Conservation (phyloP, 2,329 filamentous ascomycete genomes). For the Mycosphaerella arachidis region DNA sequence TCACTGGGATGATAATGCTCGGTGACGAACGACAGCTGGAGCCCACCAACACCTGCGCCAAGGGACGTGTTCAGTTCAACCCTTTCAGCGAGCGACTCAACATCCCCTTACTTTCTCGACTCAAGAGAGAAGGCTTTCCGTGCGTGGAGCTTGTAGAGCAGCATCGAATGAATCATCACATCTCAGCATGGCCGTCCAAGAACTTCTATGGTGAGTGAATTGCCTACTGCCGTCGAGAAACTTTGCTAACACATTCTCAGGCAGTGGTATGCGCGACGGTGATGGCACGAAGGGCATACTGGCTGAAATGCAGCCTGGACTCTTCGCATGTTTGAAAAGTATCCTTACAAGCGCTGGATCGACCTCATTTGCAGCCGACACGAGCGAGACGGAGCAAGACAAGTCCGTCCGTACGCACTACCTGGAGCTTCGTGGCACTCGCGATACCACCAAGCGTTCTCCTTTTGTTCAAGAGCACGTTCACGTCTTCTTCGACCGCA, state of each 20-base stretch:
- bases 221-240: background rate
- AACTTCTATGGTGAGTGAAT: slow-evolving; percentile 14
- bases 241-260: background rate
- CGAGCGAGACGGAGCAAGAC: slow-evolving; percentile 7
- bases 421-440: slow-evolving; percentile 10
- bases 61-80: slow-evolving; percentile 15
- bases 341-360: slow-evolving; percentile 8
- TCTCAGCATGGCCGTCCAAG: slow-evolving; percentile 9
- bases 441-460: slow-evolving; percentile 11
- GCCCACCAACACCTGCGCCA: slow-evolving; percentile 16
- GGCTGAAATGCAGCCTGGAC: slow-evolving; percentile 10
- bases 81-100: slow-evolving; percentile 14
- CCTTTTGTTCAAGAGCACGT: slow-evolving; percentile 17
- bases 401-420: slow-evolving; percentile 14
- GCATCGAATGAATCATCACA: slow-evolving; percentile 14
- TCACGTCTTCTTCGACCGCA: slow-evolving; percentile 15
- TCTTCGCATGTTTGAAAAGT: slow-evolving; percentile 9
- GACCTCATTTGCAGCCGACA: background rate
- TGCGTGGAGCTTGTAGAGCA: slow-evolving; percentile 18
- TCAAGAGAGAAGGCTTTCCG: slow-evolving; percentile 17
- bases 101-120: slow-evolving; percentile 13
- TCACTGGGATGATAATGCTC: slow-evolving; percentile 20
- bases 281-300: slow-evolving; percentile 10
- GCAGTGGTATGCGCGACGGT: slow-evolving; percentile 12
- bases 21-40: slow-evolving; percentile 18